These are phyloP conservation scores for Sporothrix brunneoviolacea DNA, from an alignment of 2,329 filamentous ascomycete genomes.

Conservation along the genomic window DNA sequence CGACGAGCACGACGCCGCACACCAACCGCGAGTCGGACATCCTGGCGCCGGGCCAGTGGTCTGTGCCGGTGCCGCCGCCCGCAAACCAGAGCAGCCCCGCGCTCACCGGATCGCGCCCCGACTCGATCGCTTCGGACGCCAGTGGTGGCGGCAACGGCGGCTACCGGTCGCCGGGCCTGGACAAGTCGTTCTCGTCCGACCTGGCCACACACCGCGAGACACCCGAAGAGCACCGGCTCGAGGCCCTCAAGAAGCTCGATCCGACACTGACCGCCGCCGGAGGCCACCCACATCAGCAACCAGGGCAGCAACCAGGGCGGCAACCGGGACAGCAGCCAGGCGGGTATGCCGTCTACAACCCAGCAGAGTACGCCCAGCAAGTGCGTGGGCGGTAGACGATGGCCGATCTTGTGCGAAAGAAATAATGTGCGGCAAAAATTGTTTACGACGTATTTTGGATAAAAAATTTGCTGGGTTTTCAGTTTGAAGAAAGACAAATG, in stretches of 20 bases:
- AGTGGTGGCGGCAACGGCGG: constrained; percentile 24
- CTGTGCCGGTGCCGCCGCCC: constrained; percentile 22
- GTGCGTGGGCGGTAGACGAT: too few species aligned
- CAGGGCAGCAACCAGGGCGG: not conserved
- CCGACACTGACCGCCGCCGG: not conserved
- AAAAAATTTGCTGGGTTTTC: too few species aligned
- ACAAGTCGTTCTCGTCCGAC: constrained; percentile 37
- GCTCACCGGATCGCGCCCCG: constrained; percentile 27
- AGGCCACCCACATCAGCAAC: not conserved
- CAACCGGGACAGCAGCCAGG: too few species aligned
- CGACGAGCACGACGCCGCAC: constrained; percentile 12
- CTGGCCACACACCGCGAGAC: constrained; percentile 43
- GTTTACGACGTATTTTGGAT: too few species aligned
- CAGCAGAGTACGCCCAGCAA: too few species aligned
- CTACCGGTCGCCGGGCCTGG: constrained; percentile 32
- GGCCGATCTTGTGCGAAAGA: too few species aligned
- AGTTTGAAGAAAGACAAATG: not conserved
- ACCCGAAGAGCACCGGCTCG: constrained; percentile 33
- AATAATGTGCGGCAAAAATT: too few species aligned
- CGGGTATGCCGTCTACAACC: too few species aligned
- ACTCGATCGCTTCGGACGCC: constrained; percentile 29
- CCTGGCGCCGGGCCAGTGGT: constrained; percentile 34
- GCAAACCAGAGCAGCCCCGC: too few species aligned
- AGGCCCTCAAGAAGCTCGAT: constrained; percentile 24
- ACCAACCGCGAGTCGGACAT: constrained; percentile 25